Evolutionary conservation across 2,329 filamentous ascomycete genomes (phyloP), one percentile per base, ranked within the genome.

Genomic region (Trichoderma endophyticum): DNA sequence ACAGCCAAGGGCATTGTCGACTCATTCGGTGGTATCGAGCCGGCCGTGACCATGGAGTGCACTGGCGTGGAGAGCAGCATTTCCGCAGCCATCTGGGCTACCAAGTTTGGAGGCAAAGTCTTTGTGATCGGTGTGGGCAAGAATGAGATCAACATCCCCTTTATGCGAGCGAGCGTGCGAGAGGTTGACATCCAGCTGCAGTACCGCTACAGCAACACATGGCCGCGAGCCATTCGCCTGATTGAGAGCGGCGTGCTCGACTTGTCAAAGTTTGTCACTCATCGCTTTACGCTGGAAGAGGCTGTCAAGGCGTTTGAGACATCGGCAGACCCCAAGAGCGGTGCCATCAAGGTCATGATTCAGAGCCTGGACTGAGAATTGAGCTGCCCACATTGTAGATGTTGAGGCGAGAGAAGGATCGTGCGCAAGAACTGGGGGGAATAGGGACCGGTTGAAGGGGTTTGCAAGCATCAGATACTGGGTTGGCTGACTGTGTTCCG

Each of bases 261-360:
- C 80, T 84, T 98, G 79, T 88, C 88, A 77, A 92, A 89, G 82
- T 84, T 98, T 73, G 94, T 98, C 63, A 98, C 95, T 54, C 95
- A 98, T 85, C 88, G 93, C 21, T 98, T 92, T 83, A 85, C 87
- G 75, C 84, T 98, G 48, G 95, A 97, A 83, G 92, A 98, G 80
- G 94, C 95, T 0, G 82, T 96, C 32, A 89, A 95, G 83, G 95
- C 95, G 8, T 98, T 98, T 82, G 90, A 94, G 84, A 96, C 93
- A 54, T 94, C 95, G 24, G 90, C 92, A 9, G 90, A 98, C 82
- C 91, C 94, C 51, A 94, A 92, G 86, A 97, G 93, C 66, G 95
- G 95, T 7, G 94, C 95, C n/a, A 98, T 98, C 83, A 98, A 98
- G 87, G 95, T 98, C 73, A 92, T 94, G 87, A 98, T 98, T 79